Conservation (phyloP, 1,284 basidiomycete species). For the Tylopilus orsonianus region DNA sequence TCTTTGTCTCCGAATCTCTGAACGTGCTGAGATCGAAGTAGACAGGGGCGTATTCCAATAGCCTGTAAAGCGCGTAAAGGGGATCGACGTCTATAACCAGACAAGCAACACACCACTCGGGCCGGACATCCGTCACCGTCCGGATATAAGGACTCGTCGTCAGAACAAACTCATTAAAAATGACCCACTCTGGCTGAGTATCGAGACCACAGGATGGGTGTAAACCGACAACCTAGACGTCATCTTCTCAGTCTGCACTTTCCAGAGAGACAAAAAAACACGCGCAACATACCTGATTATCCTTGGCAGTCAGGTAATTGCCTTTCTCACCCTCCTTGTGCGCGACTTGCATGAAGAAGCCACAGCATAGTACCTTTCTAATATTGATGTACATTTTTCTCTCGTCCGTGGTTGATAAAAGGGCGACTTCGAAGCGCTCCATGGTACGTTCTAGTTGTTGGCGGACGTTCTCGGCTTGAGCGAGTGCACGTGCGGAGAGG, state of each 20-base stretch:
- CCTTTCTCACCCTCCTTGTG: constrained; percentile 92
- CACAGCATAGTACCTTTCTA: constrained; percentile 84
- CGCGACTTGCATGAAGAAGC: constrained; percentile 99
- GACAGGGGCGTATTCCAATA: constrained; percentile 75
- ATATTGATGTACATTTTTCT: constrained; percentile 81
- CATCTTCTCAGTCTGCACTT: background rate
- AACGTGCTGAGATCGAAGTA: constrained; percentile 79
- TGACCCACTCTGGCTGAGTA: constrained; percentile 93
- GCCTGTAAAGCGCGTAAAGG: constrained; percentile 43
- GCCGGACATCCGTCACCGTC: constrained; percentile 85
- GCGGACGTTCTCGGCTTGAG: constrained; percentile 96
- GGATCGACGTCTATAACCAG: background rate
- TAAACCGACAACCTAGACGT: constrained; percentile 72
- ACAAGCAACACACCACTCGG: constrained; percentile 73
- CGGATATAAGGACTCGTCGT: constrained; percentile 90
- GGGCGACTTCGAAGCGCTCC: constrained; percentile 87
- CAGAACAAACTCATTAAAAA: constrained; percentile 98
- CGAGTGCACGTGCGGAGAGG: constrained; percentile 80
- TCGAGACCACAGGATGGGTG: constrained; percentile 94
- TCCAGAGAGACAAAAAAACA: background rate
- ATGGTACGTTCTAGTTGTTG: constrained; percentile 88
- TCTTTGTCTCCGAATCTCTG: constrained; percentile 74
- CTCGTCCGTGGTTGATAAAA: constrained; percentile 79
- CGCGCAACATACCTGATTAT: constrained; percentile 69
- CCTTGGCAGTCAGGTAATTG: constrained; percentile 87